Evolutionary conservation across 768 basidiomycete species (phyloP).

Genomic region (Lentinus tigrinus): DNA sequence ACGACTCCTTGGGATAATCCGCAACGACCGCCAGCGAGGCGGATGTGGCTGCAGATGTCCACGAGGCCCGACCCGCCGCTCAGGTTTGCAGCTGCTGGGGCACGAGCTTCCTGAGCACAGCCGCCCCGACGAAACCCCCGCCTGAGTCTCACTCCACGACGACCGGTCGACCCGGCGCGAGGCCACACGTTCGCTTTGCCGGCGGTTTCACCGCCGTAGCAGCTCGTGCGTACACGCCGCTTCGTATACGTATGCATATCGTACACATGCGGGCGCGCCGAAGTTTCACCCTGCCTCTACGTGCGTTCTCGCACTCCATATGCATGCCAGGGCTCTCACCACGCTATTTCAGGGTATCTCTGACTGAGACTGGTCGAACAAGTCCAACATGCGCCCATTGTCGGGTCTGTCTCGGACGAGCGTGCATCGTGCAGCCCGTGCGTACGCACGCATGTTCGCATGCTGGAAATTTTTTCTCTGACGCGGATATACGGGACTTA

Average conservation of each 20-base stretch:
- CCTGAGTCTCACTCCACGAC: not conserved
- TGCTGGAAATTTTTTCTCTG: not conserved
- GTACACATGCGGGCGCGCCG: not conserved
- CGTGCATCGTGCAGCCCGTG: not conserved
- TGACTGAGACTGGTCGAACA: too few species aligned
- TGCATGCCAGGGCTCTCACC: not conserved
- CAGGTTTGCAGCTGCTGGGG: not conserved
- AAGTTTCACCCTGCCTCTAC: not conserved
- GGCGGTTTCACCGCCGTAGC: not conserved
- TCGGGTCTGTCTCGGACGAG: too few species aligned
- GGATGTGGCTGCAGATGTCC: too few species aligned
- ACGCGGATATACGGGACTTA: not conserved
- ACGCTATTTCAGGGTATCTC: not conserved
- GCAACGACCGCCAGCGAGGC: not conserved
- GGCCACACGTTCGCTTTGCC: too few species aligned
- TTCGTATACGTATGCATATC: not conserved
- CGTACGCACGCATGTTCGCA: not conserved
- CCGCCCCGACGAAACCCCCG: not conserved
- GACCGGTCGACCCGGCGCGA: too few species aligned
- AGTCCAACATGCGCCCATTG: too few species aligned
- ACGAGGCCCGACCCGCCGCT: not conserved
- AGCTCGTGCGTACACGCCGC: not conserved
- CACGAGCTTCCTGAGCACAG: not conserved
- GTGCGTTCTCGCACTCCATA: not conserved
- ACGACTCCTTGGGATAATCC: not conserved